phyloP scores from a whole-genome alignment of 2,329 filamentous ascomycete species.

The Aspergillus intermedius region DNA sequence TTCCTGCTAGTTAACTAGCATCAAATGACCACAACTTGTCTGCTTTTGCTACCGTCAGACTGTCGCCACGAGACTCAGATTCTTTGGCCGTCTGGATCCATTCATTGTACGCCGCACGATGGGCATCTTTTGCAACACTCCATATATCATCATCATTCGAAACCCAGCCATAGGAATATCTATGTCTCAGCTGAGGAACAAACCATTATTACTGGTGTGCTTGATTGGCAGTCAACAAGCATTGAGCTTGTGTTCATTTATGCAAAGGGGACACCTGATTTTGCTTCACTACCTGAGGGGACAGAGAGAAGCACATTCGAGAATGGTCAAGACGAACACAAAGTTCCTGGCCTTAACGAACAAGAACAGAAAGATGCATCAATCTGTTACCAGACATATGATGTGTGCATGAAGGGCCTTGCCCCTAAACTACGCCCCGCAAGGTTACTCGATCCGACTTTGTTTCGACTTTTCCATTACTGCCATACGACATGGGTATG shows the following conservation, averaged over 20 bases:
- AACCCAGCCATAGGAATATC: constrained; percentile 21
- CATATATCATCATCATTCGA: constrained; percentile 26
- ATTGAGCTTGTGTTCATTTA: constrained; percentile 28
- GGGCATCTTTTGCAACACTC: constrained; percentile 19
- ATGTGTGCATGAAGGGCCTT: constrained; percentile 18
- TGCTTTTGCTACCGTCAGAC: constrained; percentile 18
- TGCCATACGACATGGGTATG: constrained; percentile 24
- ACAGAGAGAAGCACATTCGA: constrained; percentile 9
- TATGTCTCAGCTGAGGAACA: constrained; percentile 14
- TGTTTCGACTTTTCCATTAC: constrained; percentile 29
- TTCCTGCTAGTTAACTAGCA: constrained; percentile 12
- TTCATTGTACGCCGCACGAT: constrained; percentile 21
- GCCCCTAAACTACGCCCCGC: constrained; percentile 19
- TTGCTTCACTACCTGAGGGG: constrained; percentile 13
- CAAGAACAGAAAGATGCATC: constrained; percentile 16
- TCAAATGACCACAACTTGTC: constrained; percentile 24
- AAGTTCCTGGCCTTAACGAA: constrained; percentile 3
- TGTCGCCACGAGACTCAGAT: constrained; percentile 13
- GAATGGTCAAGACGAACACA: constrained; percentile 8
- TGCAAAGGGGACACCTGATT: constrained; percentile 22
- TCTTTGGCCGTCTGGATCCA: constrained; percentile 25
- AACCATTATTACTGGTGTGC: constrained; percentile 22
- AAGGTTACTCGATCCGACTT: constrained; percentile 19
- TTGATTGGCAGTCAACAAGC: constrained; percentile 30
- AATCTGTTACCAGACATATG: constrained; percentile 26